Conservation (phyloP, 805 yeast species). For the Zygosaccharomyces pseudorouxii region DNA sequence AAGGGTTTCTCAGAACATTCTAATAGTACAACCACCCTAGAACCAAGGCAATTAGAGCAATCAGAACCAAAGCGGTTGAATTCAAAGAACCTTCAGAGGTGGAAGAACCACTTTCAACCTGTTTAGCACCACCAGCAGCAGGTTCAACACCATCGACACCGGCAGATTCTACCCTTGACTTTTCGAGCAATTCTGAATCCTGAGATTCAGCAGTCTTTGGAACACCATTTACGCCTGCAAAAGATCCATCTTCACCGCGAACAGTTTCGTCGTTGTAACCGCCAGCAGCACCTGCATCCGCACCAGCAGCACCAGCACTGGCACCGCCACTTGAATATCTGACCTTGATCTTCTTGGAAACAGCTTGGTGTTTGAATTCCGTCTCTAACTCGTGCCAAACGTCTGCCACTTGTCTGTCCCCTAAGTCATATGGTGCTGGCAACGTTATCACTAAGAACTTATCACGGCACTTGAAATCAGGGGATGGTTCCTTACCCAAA, state of each 20-base stretch:
- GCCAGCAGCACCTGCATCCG: constrained; percentile 14
- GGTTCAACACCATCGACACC: constrained; percentile 1
- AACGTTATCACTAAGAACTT: constrained; percentile 86
- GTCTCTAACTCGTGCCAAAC: constrained; percentile 72
- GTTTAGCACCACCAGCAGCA: constrained; percentile 38
- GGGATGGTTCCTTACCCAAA: constrained; percentile 64
- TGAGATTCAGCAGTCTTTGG: constrained; percentile 4
- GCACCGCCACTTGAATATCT: constrained; percentile 38
- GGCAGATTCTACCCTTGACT: constrained; percentile 14
- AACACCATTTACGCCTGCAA: constrained; percentile 4
- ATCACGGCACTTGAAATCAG: constrained; percentile 78
- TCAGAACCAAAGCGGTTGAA: constrained; percentile 47
- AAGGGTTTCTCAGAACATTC: constrained; percentile 8
- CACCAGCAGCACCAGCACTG: constrained; percentile 16
- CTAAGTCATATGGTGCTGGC: constrained; percentile 60
- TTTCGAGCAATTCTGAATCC: constrained; percentile 32
- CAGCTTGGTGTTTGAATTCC: constrained; percentile 49
- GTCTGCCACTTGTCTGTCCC: constrained; percentile 57
- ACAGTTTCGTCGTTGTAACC: constrained; percentile 18
- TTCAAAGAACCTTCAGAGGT: constrained; percentile 46
- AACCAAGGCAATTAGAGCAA: constrained; percentile 51
- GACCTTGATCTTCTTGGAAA: constrained; percentile 65
- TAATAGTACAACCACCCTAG: constrained; percentile 71
- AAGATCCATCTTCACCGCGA: constrained; percentile 18
- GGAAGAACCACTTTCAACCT: constrained; percentile 21